A percentile compares a stretch with the other conserved stretches of the same genome.
Conservation (phyloP, 768 basidiomycete species). For the Gloeophyllum trabeum region DNA sequence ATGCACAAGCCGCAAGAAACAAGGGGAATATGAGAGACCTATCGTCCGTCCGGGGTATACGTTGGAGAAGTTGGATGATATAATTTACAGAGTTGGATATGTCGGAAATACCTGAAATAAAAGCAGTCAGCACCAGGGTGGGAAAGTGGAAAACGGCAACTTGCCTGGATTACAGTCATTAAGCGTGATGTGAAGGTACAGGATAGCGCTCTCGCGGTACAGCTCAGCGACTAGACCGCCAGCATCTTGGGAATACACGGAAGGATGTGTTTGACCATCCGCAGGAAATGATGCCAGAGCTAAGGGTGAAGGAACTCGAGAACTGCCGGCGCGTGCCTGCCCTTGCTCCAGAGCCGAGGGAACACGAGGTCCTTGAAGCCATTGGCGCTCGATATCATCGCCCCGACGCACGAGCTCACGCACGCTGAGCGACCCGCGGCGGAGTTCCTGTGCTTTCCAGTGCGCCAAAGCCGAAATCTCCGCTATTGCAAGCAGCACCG, state of each 20-base stretch:
- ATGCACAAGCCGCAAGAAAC: conserved; percentile 63
- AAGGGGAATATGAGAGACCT: conserved; percentile 63
- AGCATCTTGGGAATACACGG: conserved; percentile 34
- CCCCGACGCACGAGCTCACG: conserved; percentile 69
- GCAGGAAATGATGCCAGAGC: conserved; percentile 5
- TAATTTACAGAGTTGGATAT: conserved; percentile 45
- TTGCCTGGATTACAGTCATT: conserved; percentile 62
- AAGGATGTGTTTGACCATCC: conserved; percentile 8
- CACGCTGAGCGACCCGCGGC: conserved; percentile 57
- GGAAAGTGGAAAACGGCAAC: conserved; percentile 10
- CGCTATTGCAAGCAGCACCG: conserved; percentile 63
- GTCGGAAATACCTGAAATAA: conserved; percentile 51
- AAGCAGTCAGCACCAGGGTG: conserved; percentile 3
- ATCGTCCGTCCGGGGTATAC: conserved; percentile 47
- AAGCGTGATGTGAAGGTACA: conserved; percentile 63
- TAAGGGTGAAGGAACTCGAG: conserved; percentile 3
- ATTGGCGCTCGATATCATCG: conserved; percentile 55
- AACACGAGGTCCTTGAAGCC: conserved; percentile 30
- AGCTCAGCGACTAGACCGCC: conserved; percentile 39
- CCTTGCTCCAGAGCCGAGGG: conserved; percentile 31
- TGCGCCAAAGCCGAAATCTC: conserved; percentile 63
- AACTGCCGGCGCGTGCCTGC: conserved; percentile 4
- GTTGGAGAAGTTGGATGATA: conserved; percentile 38
- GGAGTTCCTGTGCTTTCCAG: conserved; percentile 61
- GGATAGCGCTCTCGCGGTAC: conserved; percentile 52